Evolutionary conservation across 83 land plant genomes (phyloP), one percentile per base, ranked within the genome.

Genomic region (Larix sibirica): DNA sequence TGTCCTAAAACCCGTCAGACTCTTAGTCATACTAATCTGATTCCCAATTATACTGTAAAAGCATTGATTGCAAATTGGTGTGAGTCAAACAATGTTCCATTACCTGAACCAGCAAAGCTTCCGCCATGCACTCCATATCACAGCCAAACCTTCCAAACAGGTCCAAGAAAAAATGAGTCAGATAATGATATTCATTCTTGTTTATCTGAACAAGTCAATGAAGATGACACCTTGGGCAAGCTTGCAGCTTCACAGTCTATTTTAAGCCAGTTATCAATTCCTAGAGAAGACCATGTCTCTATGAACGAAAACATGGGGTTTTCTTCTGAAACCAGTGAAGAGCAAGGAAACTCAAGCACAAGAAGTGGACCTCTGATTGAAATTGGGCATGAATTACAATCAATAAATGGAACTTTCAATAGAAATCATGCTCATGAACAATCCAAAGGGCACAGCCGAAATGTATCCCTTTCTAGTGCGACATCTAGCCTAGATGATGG

Each of bases 1-100:
- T 90, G 92, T 61, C 92, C 92, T 12, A 90, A 90, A 85, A 90
- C 91, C 6, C 71, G 89, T 23, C 85, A 88, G 77, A 66, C 60
- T 4, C 81, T 90, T 14, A 58, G 80, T 38, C 91, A 90, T 60
- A 80, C 84, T 9, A 84, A 89, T 31, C 70, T 90, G 31, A 89
- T 86, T 68, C 91, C 89, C 62, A 90, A 90, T 69, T 84, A 81
- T 77, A 89, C 88, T 58, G 86, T 89, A n/a, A 88, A 88, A 59
- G 87, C 84, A 2, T 33, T 89, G 71, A 89, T 89, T 62, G 82
- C 82, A 44, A 82, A 82, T 64, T 89, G 91, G 91, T 89, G 90
- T 44, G 85, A 87, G 68, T n/a, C 80, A 60, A 84, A 84, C 76
- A 61, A 70, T 23, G 70, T 83, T 42, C 50, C 83, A 38, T 77